Percentiles rank a stretch among this genome's conserved stretches.
Evolutionary conservation across 169 alveolate species (phyloP).

Genomic region (Cryptosporidium muris): DNA sequence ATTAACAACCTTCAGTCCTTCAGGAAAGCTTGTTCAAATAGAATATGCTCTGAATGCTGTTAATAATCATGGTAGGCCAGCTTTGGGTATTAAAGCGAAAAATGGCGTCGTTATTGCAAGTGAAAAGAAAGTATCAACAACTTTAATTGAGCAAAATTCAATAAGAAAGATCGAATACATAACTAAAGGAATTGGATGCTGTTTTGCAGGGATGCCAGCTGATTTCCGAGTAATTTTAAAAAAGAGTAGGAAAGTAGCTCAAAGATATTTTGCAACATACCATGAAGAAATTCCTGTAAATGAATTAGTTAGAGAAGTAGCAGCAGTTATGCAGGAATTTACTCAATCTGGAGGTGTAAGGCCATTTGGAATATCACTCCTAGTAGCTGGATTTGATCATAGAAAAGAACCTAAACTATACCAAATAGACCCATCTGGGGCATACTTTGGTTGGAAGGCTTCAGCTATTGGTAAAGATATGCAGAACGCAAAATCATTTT

Average conservation of each 20-base stretch:
- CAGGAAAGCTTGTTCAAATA: slow-evolving; percentile 96
- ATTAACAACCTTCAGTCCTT: slow-evolving; percentile 93
- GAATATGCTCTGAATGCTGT: slow-evolving; percentile 97
- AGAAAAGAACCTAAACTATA: slow-evolving; percentile 93
- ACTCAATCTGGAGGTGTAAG: slow-evolving; percentile 99
- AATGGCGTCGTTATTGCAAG: slow-evolving; percentile 96
- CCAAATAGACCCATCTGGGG: slow-evolving; percentile 98
- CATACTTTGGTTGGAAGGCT: slow-evolving; percentile 96
- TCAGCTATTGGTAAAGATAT: slow-evolving; percentile 97
- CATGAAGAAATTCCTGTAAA: slow-evolving; percentile 94
- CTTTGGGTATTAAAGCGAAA: slow-evolving; percentile 93
- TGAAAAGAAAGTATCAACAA: slow-evolving; percentile 90
- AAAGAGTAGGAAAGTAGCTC: slow-evolving; percentile 86
- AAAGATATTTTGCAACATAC: slow-evolving; percentile 88
- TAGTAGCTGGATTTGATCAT: slow-evolving; percentile 96
- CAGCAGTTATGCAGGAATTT: slow-evolving; percentile 95
- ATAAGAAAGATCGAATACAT: slow-evolving; percentile 91
- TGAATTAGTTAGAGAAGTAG: slow-evolving; percentile 93
- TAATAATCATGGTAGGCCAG: slow-evolving; percentile 92
- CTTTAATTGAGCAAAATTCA: slow-evolving; percentile 92
- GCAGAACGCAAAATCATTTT: slow-evolving; percentile 93
- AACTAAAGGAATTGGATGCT: slow-evolving; percentile 90
- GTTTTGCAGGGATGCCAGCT: slow-evolving; percentile 98
- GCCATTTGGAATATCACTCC: slow-evolving; percentile 97
- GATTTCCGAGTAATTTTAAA: slow-evolving; percentile 93